These are phyloP conservation scores for Metschnikowia kofuensis DNA, from an alignment of 805 yeast genomes.

Conservation along the genomic window DNA sequence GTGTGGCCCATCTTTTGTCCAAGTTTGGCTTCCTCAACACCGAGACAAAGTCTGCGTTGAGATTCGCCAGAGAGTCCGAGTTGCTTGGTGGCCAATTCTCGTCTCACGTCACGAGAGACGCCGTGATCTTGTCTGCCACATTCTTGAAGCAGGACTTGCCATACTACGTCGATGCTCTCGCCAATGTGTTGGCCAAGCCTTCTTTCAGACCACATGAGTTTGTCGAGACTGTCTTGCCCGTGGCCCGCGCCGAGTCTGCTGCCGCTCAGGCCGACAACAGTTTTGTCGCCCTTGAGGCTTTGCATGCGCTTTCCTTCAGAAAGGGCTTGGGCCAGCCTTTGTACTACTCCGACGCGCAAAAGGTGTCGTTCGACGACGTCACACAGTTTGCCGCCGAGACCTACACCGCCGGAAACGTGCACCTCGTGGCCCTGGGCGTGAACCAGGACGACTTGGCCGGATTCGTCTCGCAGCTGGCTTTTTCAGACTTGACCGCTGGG, in stretches of 20 bases:
- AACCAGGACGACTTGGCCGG: constrained; percentile 63
- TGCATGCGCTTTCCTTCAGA: constrained; percentile 81
- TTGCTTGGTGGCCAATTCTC: constrained; percentile 81
- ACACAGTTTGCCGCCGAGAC: constrained; percentile 61
- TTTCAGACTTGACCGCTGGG: constrained; percentile 63
- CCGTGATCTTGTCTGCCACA: constrained; percentile 72
- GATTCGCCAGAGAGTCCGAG: constrained; percentile 93
- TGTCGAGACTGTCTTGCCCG: constrained; percentile 77
- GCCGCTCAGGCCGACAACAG: constrained; percentile 50
- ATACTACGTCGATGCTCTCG: constrained; percentile 82
- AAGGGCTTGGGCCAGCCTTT: constrained; percentile 84
- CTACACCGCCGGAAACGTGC: constrained; percentile 68
- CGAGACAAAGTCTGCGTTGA: constrained; percentile 76
- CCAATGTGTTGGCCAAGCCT: constrained; percentile 67
- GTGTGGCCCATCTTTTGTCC: constrained; percentile 81
- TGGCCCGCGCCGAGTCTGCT: constrained; percentile 62
- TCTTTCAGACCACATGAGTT: constrained; percentile 82
- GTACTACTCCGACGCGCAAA: constrained; percentile 63
- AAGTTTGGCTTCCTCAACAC: constrained; percentile 85
- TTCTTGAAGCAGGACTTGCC: constrained; percentile 89
- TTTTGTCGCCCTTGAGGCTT: constrained; percentile 68
- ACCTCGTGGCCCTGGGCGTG: constrained; percentile 72
- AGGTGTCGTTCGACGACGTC: constrained; percentile 59
- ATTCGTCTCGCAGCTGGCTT: constrained; percentile 65
- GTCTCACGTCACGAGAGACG: constrained; percentile 76